A percentile compares a stretch with the other conserved stretches of the same genome.
phyloP scores from a whole-genome alignment of 2,329 filamentous ascomycete species.

The Aspergillus thermomutatus region DNA sequence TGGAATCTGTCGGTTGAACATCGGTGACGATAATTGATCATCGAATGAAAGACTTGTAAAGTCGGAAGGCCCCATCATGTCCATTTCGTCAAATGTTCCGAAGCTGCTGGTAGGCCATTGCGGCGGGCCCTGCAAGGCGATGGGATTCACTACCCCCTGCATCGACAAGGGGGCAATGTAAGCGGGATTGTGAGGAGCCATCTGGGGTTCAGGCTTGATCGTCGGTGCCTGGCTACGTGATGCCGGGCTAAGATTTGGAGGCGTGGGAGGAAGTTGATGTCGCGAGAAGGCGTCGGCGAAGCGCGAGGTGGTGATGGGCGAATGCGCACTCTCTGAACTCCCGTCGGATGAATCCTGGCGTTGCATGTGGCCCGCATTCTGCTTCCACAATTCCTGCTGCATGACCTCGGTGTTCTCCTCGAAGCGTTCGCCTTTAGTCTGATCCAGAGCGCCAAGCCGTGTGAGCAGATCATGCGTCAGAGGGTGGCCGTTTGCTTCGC shows the following conservation, averaged over 20 bases:
- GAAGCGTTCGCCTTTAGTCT: slow-evolving; percentile 52
- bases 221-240: slow-evolving; percentile 23
- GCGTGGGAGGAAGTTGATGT: slow-evolving; percentile 37
- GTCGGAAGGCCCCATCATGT: slow-evolving; percentile 28
- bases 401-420: slow-evolving; percentile 57
- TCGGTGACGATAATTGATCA: slow-evolving; percentile 30
- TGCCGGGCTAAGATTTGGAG: slow-evolving; percentile 39
- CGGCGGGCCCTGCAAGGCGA: slow-evolving; percentile 31
- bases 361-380: slow-evolving; percentile 51
- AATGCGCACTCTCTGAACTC: slow-evolving; percentile 55
- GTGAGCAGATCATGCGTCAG: slow-evolving; percentile 63
- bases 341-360: slow-evolving; percentile 56
- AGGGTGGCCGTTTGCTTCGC: slow-evolving; percentile 53
- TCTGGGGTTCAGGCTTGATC: slow-evolving; percentile 27
- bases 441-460: slow-evolving; percentile 55
- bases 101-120: slow-evolving; percentile 27
- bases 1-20: slow-evolving; percentile 35
- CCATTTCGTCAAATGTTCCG: slow-evolving; percentile 31
- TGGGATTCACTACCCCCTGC: slow-evolving; percentile 36
- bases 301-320: slow-evolving; percentile 31
- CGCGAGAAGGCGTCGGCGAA: slow-evolving; percentile 30
- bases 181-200: slow-evolving; percentile 18
- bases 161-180: slow-evolving; percentile 26
- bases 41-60: slow-evolving; percentile 33
- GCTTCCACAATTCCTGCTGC: slow-evolving; percentile 53